These are phyloP conservation scores for Cichorium intybus DNA, from an alignment of 140 eudicot species.

Conservation along the genomic window DNA sequence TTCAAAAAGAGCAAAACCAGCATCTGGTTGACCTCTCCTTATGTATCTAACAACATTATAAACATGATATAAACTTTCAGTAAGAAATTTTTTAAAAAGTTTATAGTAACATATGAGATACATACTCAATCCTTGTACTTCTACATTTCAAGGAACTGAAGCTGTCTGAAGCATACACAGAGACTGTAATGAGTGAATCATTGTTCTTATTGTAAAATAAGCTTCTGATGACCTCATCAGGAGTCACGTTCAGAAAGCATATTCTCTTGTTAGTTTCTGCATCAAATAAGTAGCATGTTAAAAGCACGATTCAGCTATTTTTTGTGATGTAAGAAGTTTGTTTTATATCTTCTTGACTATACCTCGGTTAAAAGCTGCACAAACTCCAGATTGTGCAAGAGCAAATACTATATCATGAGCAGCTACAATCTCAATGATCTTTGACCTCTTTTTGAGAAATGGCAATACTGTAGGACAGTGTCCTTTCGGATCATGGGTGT, in stretches of 20 bases:
- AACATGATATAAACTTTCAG: slow-evolving; percentile 8
- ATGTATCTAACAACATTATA: slow-evolving; percentile 49
- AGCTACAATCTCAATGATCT: slow-evolving; percentile 56
- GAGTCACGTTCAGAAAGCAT: slow-evolving; percentile 62
- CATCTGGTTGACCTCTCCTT: slow-evolving; percentile 85
- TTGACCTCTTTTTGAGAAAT: slow-evolving; percentile 53
- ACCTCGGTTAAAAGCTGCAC: slow-evolving; percentile 73
- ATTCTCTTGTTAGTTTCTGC: slow-evolving; percentile 67
- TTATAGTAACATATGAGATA: slow-evolving; percentile 3
- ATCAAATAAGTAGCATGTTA: slow-evolving; percentile 24
- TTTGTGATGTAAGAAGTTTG: background rate
- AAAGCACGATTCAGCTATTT: background rate
- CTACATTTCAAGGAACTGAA: slow-evolving; percentile 67
- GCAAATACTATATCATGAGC: slow-evolving; percentile 64
- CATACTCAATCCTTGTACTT: slow-evolving; percentile 58
- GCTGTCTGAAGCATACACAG: slow-evolving; percentile 59
- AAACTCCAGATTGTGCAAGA: slow-evolving; percentile 63
- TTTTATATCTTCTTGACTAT: background rate
- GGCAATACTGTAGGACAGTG: slow-evolving; percentile 41
- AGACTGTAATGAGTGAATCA: slow-evolving; percentile 75
- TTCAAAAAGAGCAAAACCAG: slow-evolving; percentile 88
- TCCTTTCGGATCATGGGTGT: slow-evolving; percentile 65
- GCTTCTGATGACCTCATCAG: slow-evolving; percentile 69
- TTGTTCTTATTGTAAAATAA: slow-evolving; percentile 66
- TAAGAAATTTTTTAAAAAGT: background rate